These are phyloP conservation scores for Colletotrichum lini DNA, from an alignment of 2,329 filamentous ascomycete species.

Conservation along the genomic window DNA sequence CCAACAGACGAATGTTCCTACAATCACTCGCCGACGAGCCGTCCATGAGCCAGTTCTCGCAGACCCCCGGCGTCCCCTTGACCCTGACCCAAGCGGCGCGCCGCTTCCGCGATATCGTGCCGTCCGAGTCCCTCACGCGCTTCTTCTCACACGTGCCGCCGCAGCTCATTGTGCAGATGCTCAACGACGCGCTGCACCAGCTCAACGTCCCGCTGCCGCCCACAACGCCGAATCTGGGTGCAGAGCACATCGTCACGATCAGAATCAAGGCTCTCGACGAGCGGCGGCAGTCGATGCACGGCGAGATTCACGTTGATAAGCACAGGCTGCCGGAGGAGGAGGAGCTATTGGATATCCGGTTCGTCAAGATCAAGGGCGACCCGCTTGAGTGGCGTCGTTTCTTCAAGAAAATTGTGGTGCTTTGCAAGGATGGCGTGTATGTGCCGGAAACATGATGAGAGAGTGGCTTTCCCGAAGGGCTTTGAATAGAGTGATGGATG, in stretches of 20 bases:
- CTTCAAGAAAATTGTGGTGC: slow-evolving; percentile 93
- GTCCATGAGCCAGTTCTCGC: slow-evolving; percentile 87
- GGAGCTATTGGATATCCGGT: slow-evolving; percentile 86
- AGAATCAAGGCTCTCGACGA: slow-evolving; percentile 83
- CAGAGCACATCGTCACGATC: slow-evolving; percentile 73
- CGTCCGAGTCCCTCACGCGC: slow-evolving; percentile 86
- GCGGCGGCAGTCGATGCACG: slow-evolving; percentile 79
- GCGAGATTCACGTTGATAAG: slow-evolving; percentile 81
- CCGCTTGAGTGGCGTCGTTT: slow-evolving; percentile 96
- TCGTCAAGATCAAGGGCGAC: slow-evolving; percentile 95
- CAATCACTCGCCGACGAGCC: slow-evolving; percentile 87
- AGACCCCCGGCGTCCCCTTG: slow-evolving; percentile 82
- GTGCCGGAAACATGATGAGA: slow-evolving; percentile 57
- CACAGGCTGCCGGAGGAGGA: slow-evolving; percentile 68
- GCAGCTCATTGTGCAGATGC: slow-evolving; percentile 81
- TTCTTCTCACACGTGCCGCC: slow-evolving; percentile 91
- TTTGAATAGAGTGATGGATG: slow-evolving; percentile 17
- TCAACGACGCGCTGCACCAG: slow-evolving; percentile 85
- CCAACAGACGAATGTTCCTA: slow-evolving; percentile 57
- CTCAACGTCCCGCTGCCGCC: slow-evolving; percentile 83
- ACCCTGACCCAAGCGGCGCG: slow-evolving; percentile 91
- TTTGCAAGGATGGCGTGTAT: slow-evolving; percentile 89
- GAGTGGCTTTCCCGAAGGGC: slow-evolving; percentile 11
- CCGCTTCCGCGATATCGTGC: slow-evolving; percentile 91
- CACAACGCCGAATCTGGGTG: slow-evolving; percentile 60